A percentile compares a stretch with the other conserved stretches of the same genome.
Evolutionary conservation across 805 yeast species (phyloP).

Genomic region (Yueomyces sinensis): DNA sequence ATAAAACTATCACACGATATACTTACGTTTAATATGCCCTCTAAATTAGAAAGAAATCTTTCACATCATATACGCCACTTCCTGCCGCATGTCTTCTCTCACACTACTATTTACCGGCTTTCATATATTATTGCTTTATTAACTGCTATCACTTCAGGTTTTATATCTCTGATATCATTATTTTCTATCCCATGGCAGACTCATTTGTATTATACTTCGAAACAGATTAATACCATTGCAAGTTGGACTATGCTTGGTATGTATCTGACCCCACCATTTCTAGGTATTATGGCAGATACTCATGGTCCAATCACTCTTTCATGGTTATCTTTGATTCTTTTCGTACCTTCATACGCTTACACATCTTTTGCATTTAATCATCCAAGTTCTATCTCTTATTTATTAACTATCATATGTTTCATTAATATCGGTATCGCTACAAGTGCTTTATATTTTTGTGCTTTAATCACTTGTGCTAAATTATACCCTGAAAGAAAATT

Average conservation of each 20-base stretch:
- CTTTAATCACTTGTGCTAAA: constrained; percentile 70
- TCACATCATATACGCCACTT: constrained; percentile 33
- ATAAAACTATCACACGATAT: no score
- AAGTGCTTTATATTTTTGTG: constrained; percentile 56
- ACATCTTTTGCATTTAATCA: constrained; percentile 30
- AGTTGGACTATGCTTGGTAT: constrained; percentile 66
- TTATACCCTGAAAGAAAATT: constrained; percentile 69
- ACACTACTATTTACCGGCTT: constrained; percentile 26
- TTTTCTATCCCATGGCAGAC: constrained; percentile 58
- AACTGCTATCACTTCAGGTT: constrained; percentile 68
- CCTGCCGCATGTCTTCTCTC: constrained; percentile 31
- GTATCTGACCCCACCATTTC: constrained; percentile 69
- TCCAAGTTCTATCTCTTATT: constrained; percentile 13
- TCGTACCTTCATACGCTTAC: constrained; percentile 52
- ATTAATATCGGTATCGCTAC: constrained; percentile 58
- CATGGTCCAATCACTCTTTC: constrained; percentile 72
- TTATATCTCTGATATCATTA: constrained; percentile 69
- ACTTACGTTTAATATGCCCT: no score
- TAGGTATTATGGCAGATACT: constrained; percentile 76
- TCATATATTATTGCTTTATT: constrained; percentile 47
- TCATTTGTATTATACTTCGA: constrained; percentile 46
- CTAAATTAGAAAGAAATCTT: constrained; percentile 21
- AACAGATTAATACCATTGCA: constrained; percentile 60
- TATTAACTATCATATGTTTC: constrained; percentile 36
- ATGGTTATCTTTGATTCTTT: constrained; percentile 42